A percentile compares a stretch with the other conserved stretches of the same genome.
These are phyloP conservation scores for Sugiyamaella sp. DNA, from an alignment of 1,139 yeast species.

Conservation along the genomic window DNA sequence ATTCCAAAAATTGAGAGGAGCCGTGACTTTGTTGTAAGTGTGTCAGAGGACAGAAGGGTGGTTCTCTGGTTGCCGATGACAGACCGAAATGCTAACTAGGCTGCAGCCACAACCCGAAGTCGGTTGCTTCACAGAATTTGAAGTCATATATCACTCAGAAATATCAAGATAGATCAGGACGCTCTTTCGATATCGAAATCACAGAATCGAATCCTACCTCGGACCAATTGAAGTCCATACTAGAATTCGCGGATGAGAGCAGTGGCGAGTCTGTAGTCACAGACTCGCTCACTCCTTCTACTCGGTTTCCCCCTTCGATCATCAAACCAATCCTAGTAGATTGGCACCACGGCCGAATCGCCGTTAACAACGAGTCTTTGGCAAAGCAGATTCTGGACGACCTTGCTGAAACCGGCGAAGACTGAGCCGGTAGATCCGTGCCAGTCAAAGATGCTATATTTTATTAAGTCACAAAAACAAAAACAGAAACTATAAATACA, in stretches of 20 bases:
- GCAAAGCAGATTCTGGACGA: conserved; percentile 41
- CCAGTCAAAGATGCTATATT: conserved; percentile 19
- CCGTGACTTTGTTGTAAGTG: conserved; percentile 38
- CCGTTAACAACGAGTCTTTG: conserved; percentile 46
- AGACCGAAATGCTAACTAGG: conserved; percentile 6
- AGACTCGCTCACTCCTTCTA: neutral
- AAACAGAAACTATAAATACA: conserved; percentile 25
- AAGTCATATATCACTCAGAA: conserved; percentile 29
- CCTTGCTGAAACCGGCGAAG: conserved; percentile 21
- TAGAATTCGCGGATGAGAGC: conserved; percentile 25
- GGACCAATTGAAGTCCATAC: conserved; percentile 37
- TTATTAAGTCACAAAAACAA: conserved; percentile 18
- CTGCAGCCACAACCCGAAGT: conserved; percentile 33
- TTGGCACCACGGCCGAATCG: conserved; percentile 43
- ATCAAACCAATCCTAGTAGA: conserved; percentile 43
- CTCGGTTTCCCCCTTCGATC: conserved; percentile 19
- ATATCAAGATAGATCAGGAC: conserved; percentile 33
- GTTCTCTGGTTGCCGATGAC: neutral
- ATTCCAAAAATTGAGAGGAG: conserved; percentile 34
- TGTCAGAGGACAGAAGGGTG: too few species aligned
- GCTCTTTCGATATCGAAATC: conserved; percentile 40
- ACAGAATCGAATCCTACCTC: conserved; percentile 40
- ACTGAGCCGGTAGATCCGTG: neutral
- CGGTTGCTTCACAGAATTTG: conserved; percentile 31
- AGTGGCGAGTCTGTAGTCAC: conserved; percentile 16